phyloP scores from a whole-genome alignment of 768 basidiomycete species.

The Russula sp. region DNA sequence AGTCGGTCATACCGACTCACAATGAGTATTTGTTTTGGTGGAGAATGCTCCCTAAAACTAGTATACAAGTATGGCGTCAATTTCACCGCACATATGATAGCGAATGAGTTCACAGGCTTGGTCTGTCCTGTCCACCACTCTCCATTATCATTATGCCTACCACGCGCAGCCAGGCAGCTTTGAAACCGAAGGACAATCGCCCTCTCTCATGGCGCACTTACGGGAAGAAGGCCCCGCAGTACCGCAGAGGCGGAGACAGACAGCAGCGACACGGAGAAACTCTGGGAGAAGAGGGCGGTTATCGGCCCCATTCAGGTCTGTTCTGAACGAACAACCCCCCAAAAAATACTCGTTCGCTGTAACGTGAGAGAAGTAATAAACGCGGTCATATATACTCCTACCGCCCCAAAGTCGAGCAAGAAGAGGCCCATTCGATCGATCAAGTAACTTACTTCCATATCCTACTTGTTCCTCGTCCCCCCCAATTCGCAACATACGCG shows the following conservation, averaged over 20 bases:
- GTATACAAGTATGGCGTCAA: background rate
- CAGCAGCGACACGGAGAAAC: background rate
- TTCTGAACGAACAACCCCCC: too few relatives aligned
- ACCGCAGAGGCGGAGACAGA: background rate
- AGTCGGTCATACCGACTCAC: background rate
- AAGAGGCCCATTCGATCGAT: constrained; percentile 49
- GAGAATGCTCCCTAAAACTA: too few relatives aligned
- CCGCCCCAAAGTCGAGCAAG: constrained; percentile 48
- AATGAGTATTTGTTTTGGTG: background rate
- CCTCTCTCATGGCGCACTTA: background rate
- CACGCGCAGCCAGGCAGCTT: background rate
- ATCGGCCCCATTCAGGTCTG: background rate
- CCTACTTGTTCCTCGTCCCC: constrained; percentile 51
- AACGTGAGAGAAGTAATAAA: constrained; percentile 33
- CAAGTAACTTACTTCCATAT: constrained; percentile 50
- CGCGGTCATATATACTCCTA: constrained; percentile 61
- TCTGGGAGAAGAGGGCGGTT: background rate
- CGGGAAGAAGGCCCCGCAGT: background rate
- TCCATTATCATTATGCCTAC: background rate
- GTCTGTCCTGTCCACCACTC: background rate
- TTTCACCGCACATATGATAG: background rate
- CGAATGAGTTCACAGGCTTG: background rate
- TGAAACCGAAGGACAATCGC: background rate
- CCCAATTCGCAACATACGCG: constrained; percentile 34
- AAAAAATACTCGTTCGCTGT: background rate